These are phyloP conservation scores for Suillus brevipes DNA, from an alignment of 768 basidiomycete species.

Conservation along the genomic window DNA sequence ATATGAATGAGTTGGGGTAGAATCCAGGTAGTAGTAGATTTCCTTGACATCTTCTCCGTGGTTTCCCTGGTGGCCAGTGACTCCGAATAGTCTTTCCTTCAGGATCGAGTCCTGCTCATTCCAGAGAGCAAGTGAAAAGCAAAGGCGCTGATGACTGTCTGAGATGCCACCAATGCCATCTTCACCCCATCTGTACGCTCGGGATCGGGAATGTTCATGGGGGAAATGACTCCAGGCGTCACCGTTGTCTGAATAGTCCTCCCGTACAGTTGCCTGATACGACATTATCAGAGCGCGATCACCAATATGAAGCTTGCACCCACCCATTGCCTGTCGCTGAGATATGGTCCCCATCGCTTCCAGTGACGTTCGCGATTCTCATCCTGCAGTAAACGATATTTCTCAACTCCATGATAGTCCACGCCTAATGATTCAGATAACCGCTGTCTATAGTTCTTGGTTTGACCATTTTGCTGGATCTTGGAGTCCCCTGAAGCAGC, in stretches of 20 bases:
- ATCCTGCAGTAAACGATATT: conserved; percentile 82
- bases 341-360: conserved; percentile 99
- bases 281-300: background rate
- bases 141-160: conserved; percentile 94
- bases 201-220: conserved; percentile 88
- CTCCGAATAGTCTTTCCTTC: conserved; percentile 95
- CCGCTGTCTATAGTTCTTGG: conserved; percentile 58
- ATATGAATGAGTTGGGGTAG: conserved; percentile 98
- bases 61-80: conserved; percentile 96
- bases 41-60: conserved; percentile 99
- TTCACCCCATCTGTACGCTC: conserved; percentile 98
- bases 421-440: conserved; percentile 63
- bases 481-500: conserved; percentile 25
- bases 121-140: conserved; percentile 91
- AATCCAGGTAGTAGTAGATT: conserved; percentile 97
- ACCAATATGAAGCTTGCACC: conserved; percentile 21
- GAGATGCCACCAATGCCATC: conserved; percentile 97
- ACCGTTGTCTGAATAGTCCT: conserved; percentile 96
- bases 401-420: conserved; percentile 81
- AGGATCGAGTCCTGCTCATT: conserved; percentile 93
- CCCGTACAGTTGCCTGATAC: conserved; percentile 89
- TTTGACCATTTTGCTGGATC: conserved; percentile 15
- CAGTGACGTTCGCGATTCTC: conserved; percentile 81
- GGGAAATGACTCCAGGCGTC: conserved; percentile 97
- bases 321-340: conserved; percentile 98